Evolutionary conservation across 2,329 filamentous ascomycete species (phyloP).

Genomic region (Phyllosticta citriasiana): DNA sequence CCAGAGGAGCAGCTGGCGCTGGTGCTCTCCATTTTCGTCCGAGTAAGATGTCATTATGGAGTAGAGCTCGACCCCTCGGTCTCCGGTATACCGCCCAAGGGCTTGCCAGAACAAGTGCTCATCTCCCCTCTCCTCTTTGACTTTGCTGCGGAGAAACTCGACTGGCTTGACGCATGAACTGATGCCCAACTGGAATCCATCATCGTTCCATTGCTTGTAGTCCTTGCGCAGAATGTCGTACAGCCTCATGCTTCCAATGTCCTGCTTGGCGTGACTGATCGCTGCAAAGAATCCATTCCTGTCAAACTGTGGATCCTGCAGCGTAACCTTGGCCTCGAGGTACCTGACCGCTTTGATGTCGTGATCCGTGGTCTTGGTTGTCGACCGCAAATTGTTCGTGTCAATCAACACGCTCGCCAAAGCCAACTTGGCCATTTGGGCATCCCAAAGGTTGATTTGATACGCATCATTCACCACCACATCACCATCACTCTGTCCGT

Average conservation of each 20-base stretch:
- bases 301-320: conserved; percentile 36
- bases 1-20: conserved; percentile 60
- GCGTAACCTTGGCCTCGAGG: conserved; percentile 46
- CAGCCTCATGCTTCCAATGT: conserved; percentile 51
- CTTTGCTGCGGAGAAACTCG: conserved; percentile 47
- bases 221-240: conserved; percentile 68
- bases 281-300: conserved; percentile 48
- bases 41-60: conserved; percentile 61
- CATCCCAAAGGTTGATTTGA: conserved; percentile 37
- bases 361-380: conserved; percentile 53
- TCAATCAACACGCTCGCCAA: conserved; percentile 66
- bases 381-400: conserved; percentile 51
- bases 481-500: conserved; percentile 29
- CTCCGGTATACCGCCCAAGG: conserved; percentile 44
- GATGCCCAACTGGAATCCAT: conserved; percentile 51
- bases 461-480: conserved; percentile 24
- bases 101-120: conserved; percentile 37
- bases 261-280: conserved; percentile 55
- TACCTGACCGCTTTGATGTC: conserved; percentile 51
- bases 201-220: conserved; percentile 66
- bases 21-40: conserved; percentile 44
- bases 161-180: conserved; percentile 56
- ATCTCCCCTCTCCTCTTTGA: conserved; percentile 30
- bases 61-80: conserved; percentile 51
- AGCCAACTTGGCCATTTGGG: conserved; percentile 55